Evolutionary conservation across 306 rosid species (phyloP), one percentile per base, ranked within the genome.

Genomic region (Vigna angularis): DNA sequence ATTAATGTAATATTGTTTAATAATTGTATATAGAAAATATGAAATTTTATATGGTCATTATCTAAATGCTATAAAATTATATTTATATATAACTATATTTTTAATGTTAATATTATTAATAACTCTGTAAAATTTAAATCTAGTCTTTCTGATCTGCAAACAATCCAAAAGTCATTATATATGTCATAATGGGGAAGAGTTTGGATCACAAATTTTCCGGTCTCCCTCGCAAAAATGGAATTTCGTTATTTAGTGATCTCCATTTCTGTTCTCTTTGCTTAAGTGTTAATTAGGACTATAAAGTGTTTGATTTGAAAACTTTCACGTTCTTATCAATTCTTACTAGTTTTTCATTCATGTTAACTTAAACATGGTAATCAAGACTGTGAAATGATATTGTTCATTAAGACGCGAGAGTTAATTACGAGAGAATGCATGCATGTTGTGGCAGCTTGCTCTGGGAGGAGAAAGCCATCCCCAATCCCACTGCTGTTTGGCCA

Each of bases 401-500:
- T 38, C 7, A 22, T 53, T 53, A 53, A 53, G 59, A 53, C 34
- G 0, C 7, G 28, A 53, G 13, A 30, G 1, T 30, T 30, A 53
- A 5, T 53, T 18, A 20, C 9, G 4, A 9, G 4, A 6, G 7
- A 9, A 22, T 22, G 30, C 20, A 56, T 42, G 13, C 45, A 40
- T 47, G 22, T n/a, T 56, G 34, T 22, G 32, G n/a, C n/a, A 57
- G 63, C 34, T 57, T 57, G 63, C 7, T 11, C n/a, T 57, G 5
- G 63, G 7, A 11, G 2, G 63, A 57, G n/a, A 57, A 22, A 17
- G 59, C 22, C 57, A 44, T 72, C 68, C 24, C 0, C 16, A 4
- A 18, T 9, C 30, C n/a, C n/a, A n/a, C n/a, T n/a, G 72, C 59
- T 32, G 24, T 79, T 79, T 72, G 78, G 78, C 83, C 83, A 2